These are phyloP conservation scores for Phragmites australis DNA, from an alignment of 176 grass and related monocot genomes.

Conservation along the genomic window DNA sequence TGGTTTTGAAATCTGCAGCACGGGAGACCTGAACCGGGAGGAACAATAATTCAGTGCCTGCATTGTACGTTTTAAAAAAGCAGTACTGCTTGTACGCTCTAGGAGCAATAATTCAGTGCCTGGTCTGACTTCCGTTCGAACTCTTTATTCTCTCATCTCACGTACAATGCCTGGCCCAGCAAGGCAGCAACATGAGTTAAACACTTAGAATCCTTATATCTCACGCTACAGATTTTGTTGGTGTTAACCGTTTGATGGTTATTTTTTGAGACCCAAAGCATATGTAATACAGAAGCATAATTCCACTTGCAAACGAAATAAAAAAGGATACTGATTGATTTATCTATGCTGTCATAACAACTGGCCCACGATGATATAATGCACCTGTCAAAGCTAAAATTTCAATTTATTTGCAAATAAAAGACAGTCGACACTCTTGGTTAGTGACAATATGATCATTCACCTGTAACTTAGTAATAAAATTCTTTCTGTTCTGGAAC, in stretches of 20 bases:
- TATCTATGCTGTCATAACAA: not conserved
- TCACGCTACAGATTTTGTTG: not conserved
- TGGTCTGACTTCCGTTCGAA: not conserved
- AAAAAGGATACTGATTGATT: not conserved
- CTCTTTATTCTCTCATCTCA: not conserved
- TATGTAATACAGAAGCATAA: not conserved
- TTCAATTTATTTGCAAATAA: not conserved
- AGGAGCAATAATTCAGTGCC: not conserved
- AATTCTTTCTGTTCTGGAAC: too few relatives aligned
- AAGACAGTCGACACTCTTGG: not conserved
- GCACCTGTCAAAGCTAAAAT: not conserved
- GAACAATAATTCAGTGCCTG: not conserved
- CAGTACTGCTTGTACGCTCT: not conserved
- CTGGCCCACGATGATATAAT: not conserved
- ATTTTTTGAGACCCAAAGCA: not conserved
- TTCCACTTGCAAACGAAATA: not conserved
- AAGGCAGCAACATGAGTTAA: not conserved
- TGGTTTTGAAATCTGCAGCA: not conserved
- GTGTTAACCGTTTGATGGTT: not conserved
- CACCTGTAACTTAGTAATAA: too few relatives aligned
- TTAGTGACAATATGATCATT: too few relatives aligned
- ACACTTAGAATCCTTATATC: not conserved
- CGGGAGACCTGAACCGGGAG: not conserved
- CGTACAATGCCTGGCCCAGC: too few relatives aligned
- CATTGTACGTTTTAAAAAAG: not conserved